Conservation (phyloP, 140 eudicot genomes). For the Senecio squalidus region DNA sequence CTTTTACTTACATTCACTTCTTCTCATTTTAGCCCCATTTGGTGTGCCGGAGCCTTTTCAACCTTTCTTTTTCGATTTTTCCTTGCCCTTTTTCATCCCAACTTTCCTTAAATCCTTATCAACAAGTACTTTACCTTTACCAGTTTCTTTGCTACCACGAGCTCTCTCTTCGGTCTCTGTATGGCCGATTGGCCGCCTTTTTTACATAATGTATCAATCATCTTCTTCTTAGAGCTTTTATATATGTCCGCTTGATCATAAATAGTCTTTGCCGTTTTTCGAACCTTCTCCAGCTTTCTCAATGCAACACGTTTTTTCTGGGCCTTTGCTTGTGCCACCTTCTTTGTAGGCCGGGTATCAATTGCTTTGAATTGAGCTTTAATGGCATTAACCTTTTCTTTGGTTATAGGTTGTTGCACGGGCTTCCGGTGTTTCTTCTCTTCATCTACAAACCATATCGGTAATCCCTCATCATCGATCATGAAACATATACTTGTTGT, state of each 20-base stretch:
- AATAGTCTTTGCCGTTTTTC: constrained; percentile 86
- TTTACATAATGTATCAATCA: constrained; percentile 78
- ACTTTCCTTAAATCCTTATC: constrained; percentile 63
- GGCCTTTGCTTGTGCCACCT: constrained; percentile 47
- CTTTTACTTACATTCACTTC: too few relatives aligned
- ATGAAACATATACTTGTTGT: constrained; percentile 75
- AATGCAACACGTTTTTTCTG: constrained; percentile 50
- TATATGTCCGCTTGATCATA: constrained; percentile 68
- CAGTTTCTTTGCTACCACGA: constrained; percentile 90
- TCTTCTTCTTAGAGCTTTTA: constrained; percentile 79
- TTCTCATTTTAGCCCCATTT: constrained; percentile 38
- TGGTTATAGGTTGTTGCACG: constrained; percentile 70
- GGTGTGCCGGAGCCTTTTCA: constrained; percentile 29
- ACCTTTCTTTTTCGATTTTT: constrained; percentile 31
- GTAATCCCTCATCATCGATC: constrained; percentile 66
- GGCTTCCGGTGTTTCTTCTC: constrained; percentile 72
- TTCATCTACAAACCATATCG: constrained; percentile 83
- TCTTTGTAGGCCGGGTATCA: constrained; percentile 35
- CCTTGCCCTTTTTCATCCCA: constrained; percentile 49
- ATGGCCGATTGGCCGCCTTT: constrained; percentile 76
- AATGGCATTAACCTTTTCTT: constrained; percentile 82
- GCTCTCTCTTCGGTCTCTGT: constrained; percentile 53
- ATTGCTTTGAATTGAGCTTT: constrained; percentile 70
- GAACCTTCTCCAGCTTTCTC: constrained; percentile 70
- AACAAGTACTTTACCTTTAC: constrained; percentile 81